These are phyloP conservation scores for Emydomyces testavorans DNA, from an alignment of 2,329 filamentous ascomycete species.

Conservation along the genomic window DNA sequence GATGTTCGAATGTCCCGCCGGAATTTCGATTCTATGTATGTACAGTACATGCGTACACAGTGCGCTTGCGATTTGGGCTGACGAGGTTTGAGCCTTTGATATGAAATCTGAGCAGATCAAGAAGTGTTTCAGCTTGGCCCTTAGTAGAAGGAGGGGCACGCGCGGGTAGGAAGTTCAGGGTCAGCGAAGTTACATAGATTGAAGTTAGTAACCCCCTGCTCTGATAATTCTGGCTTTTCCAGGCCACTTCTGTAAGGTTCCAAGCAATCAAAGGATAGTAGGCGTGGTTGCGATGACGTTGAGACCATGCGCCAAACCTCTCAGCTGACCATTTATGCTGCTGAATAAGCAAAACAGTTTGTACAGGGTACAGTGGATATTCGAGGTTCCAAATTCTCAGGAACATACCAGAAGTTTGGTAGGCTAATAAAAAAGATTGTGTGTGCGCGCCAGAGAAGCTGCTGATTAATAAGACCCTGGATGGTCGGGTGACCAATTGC, in stretches of 20 bases:
- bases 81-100: not conserved
- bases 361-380: not conserved
- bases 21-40: no score
- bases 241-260: not conserved
- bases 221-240: no score
- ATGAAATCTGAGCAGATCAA: not conserved
- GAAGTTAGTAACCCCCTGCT: no score
- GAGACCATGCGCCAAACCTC: not conserved
- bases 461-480: not conserved
- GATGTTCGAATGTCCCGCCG: no score
- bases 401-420: not conserved
- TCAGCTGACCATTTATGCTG: constrained; percentile 3
- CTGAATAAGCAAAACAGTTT: not conserved
- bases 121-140: constrained; percentile 3
- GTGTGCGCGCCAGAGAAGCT: not conserved
- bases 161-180: not conserved
- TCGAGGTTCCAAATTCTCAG: constrained; percentile 1
- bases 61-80: not conserved
- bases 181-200: not conserved
- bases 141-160: not conserved
- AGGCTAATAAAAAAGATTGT: not conserved
- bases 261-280: not conserved
- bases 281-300: constrained; percentile 9
- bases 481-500: constrained; percentile 32
- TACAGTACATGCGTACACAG: no score